Conservation (phyloP, 495 filamentous ascomycete species). For the Xylaria sp. region DNA sequence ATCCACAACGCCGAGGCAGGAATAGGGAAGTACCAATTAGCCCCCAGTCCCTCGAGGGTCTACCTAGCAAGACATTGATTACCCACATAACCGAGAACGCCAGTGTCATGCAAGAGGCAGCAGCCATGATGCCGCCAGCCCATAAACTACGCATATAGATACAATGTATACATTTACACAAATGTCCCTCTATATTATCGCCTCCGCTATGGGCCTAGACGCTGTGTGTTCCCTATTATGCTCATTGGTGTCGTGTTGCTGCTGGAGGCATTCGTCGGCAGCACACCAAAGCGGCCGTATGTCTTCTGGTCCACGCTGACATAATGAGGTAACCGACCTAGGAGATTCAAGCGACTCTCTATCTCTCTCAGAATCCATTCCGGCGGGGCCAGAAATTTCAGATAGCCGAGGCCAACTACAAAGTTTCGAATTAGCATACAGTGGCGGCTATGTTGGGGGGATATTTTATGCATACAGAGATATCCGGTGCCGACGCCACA, state of each 20-base stretch:
- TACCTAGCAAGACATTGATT: conserved; percentile 13
- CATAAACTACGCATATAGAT: conserved; percentile 16
- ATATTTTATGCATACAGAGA: conserved; percentile 65
- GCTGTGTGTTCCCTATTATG: conserved; percentile 66
- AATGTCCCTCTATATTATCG: background rate
- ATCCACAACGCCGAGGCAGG: conserved; percentile 9
- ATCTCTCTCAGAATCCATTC: conserved; percentile 82
- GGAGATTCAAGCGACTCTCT: conserved; percentile 82
- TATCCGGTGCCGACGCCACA: conserved; percentile 84
- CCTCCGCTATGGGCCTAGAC: conserved; percentile 62
- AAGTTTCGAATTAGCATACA: conserved; percentile 19
- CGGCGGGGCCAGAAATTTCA: conserved; percentile 83
- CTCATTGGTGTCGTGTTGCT: conserved; percentile 61
- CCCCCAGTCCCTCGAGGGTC: background rate
- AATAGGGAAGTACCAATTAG: background rate
- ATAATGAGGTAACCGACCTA: conserved; percentile 84
- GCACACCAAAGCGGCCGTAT: conserved; percentile 90
- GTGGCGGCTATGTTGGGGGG: conserved; percentile 21
- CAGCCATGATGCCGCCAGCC: background rate
- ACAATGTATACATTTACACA: conserved; percentile 20
- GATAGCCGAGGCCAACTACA: conserved; percentile 79
- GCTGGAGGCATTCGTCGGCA: conserved; percentile 64
- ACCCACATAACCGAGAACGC: conserved; percentile 18
- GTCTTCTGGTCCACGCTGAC: conserved; percentile 94
- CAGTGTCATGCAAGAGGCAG: conserved; percentile 14